These are phyloP conservation scores for Cyclotella choctawhatcheeana DNA, from an alignment of 108 stramenopile genomes.

Conservation along the genomic window DNA sequence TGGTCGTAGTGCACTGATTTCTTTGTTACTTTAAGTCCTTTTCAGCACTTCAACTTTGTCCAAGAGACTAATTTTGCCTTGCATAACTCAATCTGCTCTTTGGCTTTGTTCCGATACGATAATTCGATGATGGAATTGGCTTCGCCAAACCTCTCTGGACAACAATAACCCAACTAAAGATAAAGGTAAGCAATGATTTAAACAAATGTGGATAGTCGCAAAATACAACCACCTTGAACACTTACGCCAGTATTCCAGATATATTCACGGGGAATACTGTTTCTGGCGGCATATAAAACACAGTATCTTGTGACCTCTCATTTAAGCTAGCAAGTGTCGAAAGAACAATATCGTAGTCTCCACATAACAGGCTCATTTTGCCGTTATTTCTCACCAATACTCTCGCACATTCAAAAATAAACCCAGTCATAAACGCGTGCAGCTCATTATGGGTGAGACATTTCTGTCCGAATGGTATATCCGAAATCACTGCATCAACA, in stretches of 20 bases:
- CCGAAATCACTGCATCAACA: slow-evolving; percentile 65
- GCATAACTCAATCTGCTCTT: neutral
- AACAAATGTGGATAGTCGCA: too few relatives aligned
- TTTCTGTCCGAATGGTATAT: slow-evolving; percentile 68
- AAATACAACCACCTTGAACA: too few relatives aligned
- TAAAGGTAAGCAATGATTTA: too few relatives aligned
- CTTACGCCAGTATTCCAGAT: slow-evolving; percentile 65
- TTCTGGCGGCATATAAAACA: slow-evolving; percentile 42
- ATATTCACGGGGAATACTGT: slow-evolving; percentile 69
- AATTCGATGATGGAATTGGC: neutral
- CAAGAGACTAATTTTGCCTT: too few relatives aligned
- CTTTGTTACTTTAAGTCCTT: neutral
- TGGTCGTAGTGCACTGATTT: slow-evolving; percentile 12
- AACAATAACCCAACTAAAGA: slow-evolving; percentile 60
- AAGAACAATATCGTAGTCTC: slow-evolving; percentile 30
- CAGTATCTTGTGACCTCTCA: slow-evolving; percentile 25
- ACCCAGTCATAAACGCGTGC: slow-evolving; percentile 49
- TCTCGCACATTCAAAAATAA: slow-evolving; percentile 63
- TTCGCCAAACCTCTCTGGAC: slow-evolving; percentile 21
- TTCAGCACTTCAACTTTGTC: too few relatives aligned
- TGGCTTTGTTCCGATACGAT: neutral
- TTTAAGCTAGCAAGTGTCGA: slow-evolving; percentile 16
- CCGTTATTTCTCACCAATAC: slow-evolving; percentile 53
- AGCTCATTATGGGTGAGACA: slow-evolving; percentile 60
- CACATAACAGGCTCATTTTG: slow-evolving; percentile 59